A percentile compares a stretch with the other conserved stretches of the same genome.
These are phyloP conservation scores for Pestalotiopsis sp. DNA, from an alignment of 2,329 filamentous ascomycete genomes.

Conservation along the genomic window DNA sequence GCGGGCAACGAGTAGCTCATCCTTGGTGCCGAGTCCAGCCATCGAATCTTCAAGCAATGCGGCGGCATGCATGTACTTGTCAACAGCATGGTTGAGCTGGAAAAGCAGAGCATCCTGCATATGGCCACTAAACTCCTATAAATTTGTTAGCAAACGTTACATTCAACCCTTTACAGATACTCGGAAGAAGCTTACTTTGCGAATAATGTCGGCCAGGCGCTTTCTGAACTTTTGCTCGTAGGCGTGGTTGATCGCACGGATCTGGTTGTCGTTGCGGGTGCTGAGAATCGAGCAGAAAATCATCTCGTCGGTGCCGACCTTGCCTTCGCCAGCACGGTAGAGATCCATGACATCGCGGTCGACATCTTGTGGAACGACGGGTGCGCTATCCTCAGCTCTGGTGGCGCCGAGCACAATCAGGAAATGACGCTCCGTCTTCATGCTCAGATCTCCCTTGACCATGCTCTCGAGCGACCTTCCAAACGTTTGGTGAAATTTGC, in stretches of 20 bases:
- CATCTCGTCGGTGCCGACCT: slow-evolving; percentile 73
- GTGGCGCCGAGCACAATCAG: slow-evolving; percentile 76
- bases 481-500: slow-evolving; percentile 71
- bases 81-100: slow-evolving; percentile 75
- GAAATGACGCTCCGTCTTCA: slow-evolving; percentile 87
- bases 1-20: slow-evolving; percentile 75
- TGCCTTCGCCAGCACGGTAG: slow-evolving; percentile 76
- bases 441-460: slow-evolving; percentile 77
- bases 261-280: slow-evolving; percentile 76
- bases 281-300: slow-evolving; percentile 79
- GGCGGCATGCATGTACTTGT: slow-evolving; percentile 85
- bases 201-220: slow-evolving; percentile 72
- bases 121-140: slow-evolving; percentile 81
- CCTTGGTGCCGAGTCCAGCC: slow-evolving; percentile 85
- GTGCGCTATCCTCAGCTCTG: slow-evolving; percentile 76
- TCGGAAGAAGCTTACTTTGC: slow-evolving; percentile 52
- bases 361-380: slow-evolving; percentile 72
- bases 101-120: slow-evolving; percentile 84
- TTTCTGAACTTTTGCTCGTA: slow-evolving; percentile 76
- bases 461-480: slow-evolving; percentile 68
- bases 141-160: slow-evolving; percentile 4
- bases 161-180: not conserved
- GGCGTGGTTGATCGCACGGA: slow-evolving; percentile 76
- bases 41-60: slow-evolving; percentile 82
- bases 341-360: slow-evolving; percentile 77